Evolutionary conservation across 2,329 filamentous ascomycete genomes (phyloP), one percentile per base, ranked within the genome.

Genomic region (Curvularia lunata): DNA sequence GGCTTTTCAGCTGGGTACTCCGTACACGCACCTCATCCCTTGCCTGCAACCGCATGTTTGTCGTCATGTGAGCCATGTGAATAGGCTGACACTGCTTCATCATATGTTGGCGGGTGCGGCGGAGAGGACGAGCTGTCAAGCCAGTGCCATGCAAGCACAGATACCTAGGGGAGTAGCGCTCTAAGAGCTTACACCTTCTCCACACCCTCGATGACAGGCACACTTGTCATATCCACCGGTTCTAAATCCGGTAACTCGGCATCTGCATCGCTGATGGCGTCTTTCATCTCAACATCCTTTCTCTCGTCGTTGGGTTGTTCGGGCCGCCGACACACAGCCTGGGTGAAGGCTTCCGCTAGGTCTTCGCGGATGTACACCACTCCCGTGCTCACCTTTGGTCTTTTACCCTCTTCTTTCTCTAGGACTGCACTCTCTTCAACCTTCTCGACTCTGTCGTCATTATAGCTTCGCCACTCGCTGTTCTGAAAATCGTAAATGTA

Each of bases 401-500:
- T 77, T 63, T 75, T 75, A 10, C 80, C 84, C 59, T 86, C 87
- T 48, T 91, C 82, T 60, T 85, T 83, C 23, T 85, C 82, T 63
- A 95, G 88, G 40, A 97, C 91, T 48, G 89, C 85, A 16, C 75
- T 64, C 7, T 91, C 84, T 13, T 87, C 84, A 62, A 91, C 86
- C 2, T 86, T 88, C 3, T 86, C 88, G 23, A 99, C 92, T 16
- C 84, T 84, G 52, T 89, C 89, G 70, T 99, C 95, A 73, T 99
- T 99, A 82, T 97, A 99, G 71, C 91, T 92, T 56, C 92, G 88
- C 93, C 95, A 99, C 19, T 93, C 81, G 34, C 87, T 80, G 46
- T 86, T 85, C 63, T 88, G 85, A 75, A 96, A 96, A 78, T 98
- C 95, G 71, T 88, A 91, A 63, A 99, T 96, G 84, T 93, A 97